phyloP scores from a whole-genome alignment of 495 filamentous ascomycete species.

The Choiromyces venosus region DNA sequence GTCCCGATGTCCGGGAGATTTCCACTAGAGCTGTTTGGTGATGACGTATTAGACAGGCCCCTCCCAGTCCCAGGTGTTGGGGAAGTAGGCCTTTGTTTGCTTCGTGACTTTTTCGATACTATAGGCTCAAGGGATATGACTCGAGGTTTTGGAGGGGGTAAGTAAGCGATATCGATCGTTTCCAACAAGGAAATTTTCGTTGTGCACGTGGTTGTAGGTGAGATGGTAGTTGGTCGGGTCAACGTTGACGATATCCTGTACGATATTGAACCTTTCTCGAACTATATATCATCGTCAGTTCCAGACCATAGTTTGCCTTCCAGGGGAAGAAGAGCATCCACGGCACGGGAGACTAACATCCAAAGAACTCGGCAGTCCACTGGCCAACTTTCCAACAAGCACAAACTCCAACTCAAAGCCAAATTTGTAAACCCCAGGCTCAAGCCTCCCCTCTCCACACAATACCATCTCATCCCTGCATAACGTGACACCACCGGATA shows the following conservation, averaged over 20 bases:
- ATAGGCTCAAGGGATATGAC: slow-evolving; percentile 78
- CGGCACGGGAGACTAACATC: slow-evolving; percentile 59
- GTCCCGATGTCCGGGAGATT: slow-evolving; percentile 22
- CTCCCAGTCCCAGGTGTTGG: slow-evolving; percentile 12
- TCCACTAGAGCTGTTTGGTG: slow-evolving; percentile 25
- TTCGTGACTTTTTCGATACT: slow-evolving; percentile 35
- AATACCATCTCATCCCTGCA: slow-evolving; percentile 89
- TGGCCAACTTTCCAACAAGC: slow-evolving; percentile 56
- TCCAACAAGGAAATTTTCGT: slow-evolving; percentile 73
- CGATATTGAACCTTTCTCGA: slow-evolving; percentile 87
- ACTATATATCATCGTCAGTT: slow-evolving; percentile 56
- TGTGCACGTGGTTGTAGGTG: slow-evolving; percentile 70
- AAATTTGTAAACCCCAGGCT: slow-evolving; percentile 83
- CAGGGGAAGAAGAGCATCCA: slow-evolving; percentile 9
- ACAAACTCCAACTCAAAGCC: slow-evolving; percentile 80
- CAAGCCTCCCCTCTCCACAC: slow-evolving; percentile 82
- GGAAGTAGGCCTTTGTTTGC: slow-evolving; percentile 24
- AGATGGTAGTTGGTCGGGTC: slow-evolving; percentile 82
- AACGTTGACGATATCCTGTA: slow-evolving; percentile 86
- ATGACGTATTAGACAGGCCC: slow-evolving; percentile 18
- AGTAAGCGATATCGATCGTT: slow-evolving; percentile 57
- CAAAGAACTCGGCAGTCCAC: slow-evolving; percentile 79
- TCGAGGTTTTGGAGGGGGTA: slow-evolving; percentile 58
- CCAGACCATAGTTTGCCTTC: slow-evolving; percentile 17
- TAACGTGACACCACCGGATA: slow-evolving; percentile 74